Evolutionary conservation across 768 basidiomycete genomes (phyloP), one percentile per base, ranked within the genome.

Genomic region (Agrocybe pediades): DNA sequence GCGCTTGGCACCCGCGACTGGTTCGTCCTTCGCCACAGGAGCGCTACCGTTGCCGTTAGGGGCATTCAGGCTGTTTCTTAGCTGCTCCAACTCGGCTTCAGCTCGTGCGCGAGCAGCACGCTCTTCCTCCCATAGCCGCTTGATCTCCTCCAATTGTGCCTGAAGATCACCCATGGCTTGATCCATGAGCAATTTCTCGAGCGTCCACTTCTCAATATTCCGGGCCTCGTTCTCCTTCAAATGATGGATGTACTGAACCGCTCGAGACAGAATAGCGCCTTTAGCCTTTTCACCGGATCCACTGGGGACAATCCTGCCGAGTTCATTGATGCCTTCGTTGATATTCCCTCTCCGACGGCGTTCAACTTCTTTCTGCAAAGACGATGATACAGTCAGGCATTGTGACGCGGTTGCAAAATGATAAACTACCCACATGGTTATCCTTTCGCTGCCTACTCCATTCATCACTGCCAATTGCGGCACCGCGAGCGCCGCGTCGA

Each of bases 251-350:
- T 98, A 95, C 62, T 90, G 85, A 30, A 94, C 94, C 1, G 95
- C 93, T 27, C 89, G 88, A 2, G 83, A 77, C 19, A 98, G 85
- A 57, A 98, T 89, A 2, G 90, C 89, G 17, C 93, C 92, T 65
- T 98, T 97, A 49, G 89, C 87, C 63, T 90, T 91, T 68, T 93
- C 91, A 25, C 91, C 90, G 0, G 88, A 86, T 23, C 87, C 90
- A 60, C 87, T 90, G 3, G 95, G 95, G 9, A 98, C 87, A 60
- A 95, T 90, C 0, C 87, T 83, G 0, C 90, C 88, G 15, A 98
- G 86, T 62, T 91, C 89, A 64, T 90, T 93, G 74, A 99, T 97
- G 0, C 95, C 95, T 57, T 95, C 90, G 71, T 96, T 97, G 73
- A 99, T 98, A 61, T 94, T 94, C 16, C 95, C 95, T 43, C 96